Evolutionary conservation across 352 stramenopile genomes (phyloP).

Genomic region (Discostella stelligera): DNA sequence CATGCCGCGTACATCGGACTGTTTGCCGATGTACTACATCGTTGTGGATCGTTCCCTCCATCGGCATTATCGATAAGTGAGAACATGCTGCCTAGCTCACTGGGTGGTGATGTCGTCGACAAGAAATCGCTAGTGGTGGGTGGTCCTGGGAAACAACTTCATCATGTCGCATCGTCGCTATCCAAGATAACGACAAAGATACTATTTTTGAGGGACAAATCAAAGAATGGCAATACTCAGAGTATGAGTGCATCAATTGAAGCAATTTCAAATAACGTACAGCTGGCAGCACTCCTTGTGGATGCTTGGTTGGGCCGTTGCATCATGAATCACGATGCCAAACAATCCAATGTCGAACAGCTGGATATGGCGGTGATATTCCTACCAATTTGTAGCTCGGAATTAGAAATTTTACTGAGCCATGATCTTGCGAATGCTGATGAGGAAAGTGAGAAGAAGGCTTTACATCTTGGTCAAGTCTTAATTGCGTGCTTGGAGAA

Average conservation of each 20-base stretch:
- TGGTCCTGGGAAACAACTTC: conserved; percentile 36
- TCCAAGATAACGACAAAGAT: conserved; percentile 40
- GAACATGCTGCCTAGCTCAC: conserved; percentile 21
- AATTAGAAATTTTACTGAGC: conserved; percentile 35
- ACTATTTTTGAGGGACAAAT: conserved; percentile 35
- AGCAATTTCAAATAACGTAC: conserved; percentile 5
- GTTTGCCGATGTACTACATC: conserved; percentile 32
- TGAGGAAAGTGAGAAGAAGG: conserved; percentile 8
- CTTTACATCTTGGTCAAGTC: conserved; percentile 25
- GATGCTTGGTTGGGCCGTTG: conserved; percentile 47
- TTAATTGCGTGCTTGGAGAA: conserved; percentile 41
- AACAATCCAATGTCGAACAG: conserved; percentile 44
- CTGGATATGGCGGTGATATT: conserved; percentile 28
- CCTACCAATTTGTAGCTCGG: conserved; percentile 32
- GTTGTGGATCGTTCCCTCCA: conserved; percentile 27
- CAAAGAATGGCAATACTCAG: conserved; percentile 15
- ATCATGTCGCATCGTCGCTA: conserved; percentile 27
- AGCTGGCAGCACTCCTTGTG: conserved; percentile 23
- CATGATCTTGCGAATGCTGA: conserved; percentile 1
- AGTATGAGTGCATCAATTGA: conserved; percentile 1
- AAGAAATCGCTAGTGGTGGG: conserved; percentile 33
- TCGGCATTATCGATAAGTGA: conserved; percentile 42
- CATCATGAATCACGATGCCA: conserved; percentile 50
- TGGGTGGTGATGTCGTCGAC: conserved; percentile 1
- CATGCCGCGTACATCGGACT: conserved; percentile 29